Evolutionary conservation across 192 early-diverging fungal species (phyloP), one percentile per base, ranked within the genome.

Genomic region (Mortierella antarctica): DNA sequence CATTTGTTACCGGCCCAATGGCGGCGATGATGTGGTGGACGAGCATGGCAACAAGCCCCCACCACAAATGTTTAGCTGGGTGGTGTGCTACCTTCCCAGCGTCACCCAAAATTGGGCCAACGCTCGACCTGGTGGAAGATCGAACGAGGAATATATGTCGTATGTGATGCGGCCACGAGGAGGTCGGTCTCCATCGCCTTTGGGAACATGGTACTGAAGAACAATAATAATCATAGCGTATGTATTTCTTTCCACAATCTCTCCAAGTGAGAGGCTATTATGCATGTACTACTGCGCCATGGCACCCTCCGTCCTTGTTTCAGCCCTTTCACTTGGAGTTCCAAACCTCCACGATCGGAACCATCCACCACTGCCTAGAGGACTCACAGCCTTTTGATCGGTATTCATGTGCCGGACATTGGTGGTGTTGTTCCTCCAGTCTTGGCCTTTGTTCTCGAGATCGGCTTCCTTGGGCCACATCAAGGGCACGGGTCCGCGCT

Each of bases 121-220:
- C 3, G 31, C 31, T 31, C 31, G 31, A 31, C 31, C 31, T 31
- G 31, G 52, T 45, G 15, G 70, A 61, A 6, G 70, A 61, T 23
- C 51, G 60, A 73, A 66, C 17, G 20, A 31, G 7, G 71, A 73
- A 44, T 47, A 66, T 39, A 73, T 73, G 71, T 18, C 63, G 31
- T 55, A 73, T 51, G 62, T 66, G n/a, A 73, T 73, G 71, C 62
- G 71, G 23, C 71, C 71, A 14, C 71, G 71, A 7, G 55, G 52
- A 31, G 71, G 71, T n/a, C 63, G 71, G 2, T 73, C 71, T 2
- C 71, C 71, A n/a, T 66, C 71, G n/a, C 71, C 71, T 45, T 50
- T 73, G 1, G 57, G 63, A 42, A 73, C 71, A 10, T 73, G 71
- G 71, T 73, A 66, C 31, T 73, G 31, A 60, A 12, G 3, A 21